A percentile compares a stretch with the other conserved stretches of the same genome.
phyloP scores from a whole-genome alignment of 2,329 filamentous ascomycete genomes.

The Dothideomycetes sp. region DNA sequence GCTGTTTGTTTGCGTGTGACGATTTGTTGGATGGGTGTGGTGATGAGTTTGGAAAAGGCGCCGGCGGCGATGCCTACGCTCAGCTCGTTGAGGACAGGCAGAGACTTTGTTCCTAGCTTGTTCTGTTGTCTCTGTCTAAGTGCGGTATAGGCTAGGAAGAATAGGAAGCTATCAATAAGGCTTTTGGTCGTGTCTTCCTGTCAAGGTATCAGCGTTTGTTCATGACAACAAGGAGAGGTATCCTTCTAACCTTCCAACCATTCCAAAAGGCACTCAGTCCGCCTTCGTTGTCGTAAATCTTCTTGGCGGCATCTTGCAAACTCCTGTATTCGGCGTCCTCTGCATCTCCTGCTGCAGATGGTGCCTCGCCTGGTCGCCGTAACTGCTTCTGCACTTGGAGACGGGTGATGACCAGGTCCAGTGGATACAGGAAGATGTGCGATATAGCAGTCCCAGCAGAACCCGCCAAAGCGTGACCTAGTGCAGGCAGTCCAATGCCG shows the following conservation, averaged over 20 bases:
- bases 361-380: constrained; percentile 24
- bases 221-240: too few species aligned
- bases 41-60: constrained; percentile 62
- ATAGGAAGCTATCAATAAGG: constrained; percentile 64
- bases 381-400: constrained; percentile 66
- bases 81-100: constrained; percentile 62
- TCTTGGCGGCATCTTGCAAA: constrained; percentile 56
- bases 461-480: constrained; percentile 74
- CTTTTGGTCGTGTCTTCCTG: constrained; percentile 33
- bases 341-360: constrained; percentile 20
- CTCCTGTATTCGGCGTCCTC: constrained; percentile 46
- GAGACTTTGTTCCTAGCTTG: constrained; percentile 24
- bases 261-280: constrained; percentile 56
- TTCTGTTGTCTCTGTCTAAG: constrained; percentile 34
- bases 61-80: constrained; percentile 63
- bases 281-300: constrained; percentile 63
- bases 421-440: constrained; percentile 67
- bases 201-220: too few species aligned
- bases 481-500: constrained; percentile 51
- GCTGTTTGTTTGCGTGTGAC: constrained; percentile 73
- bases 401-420: constrained; percentile 71
- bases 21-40: constrained; percentile 71
- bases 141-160: constrained; percentile 71
- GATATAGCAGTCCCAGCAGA: constrained; percentile 68
- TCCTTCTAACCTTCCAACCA: constrained; percentile 22